Evolutionary conservation across 2,329 filamentous ascomycete species (phyloP).

Genomic region (Nemania sp.): DNA sequence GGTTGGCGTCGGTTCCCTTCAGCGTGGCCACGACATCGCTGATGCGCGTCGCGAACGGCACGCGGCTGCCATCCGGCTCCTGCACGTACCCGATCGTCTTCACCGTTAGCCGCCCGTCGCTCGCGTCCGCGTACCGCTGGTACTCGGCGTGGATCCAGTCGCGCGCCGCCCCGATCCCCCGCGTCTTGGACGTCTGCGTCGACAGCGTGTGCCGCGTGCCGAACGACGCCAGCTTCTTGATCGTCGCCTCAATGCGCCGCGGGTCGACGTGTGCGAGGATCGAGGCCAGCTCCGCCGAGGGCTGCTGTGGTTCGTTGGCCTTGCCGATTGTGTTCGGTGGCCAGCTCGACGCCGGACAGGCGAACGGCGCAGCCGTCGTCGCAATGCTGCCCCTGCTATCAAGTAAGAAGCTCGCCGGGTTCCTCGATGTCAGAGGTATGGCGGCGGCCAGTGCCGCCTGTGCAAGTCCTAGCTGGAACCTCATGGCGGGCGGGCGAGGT

Average conservation of each 20-base stretch:
- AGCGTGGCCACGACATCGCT: slow-evolving; percentile 58
- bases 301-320: slow-evolving; percentile 36
- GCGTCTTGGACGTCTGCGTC: slow-evolving; percentile 52
- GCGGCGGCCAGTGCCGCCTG: slow-evolving; percentile 26
- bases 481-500: slow-evolving; percentile 16
- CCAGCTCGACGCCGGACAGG: slow-evolving; percentile 39
- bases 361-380: slow-evolving; percentile 21
- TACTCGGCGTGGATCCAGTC: slow-evolving; percentile 61
- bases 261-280: slow-evolving; percentile 43
- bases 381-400: background rate
- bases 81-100: slow-evolving; percentile 57
- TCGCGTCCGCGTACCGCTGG: slow-evolving; percentile 50
- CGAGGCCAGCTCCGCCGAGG: slow-evolving; percentile 34
- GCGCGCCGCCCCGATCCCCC: slow-evolving; percentile 60
- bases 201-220: slow-evolving; percentile 62
- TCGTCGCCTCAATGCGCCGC: slow-evolving; percentile 53
- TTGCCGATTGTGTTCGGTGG: slow-evolving; percentile 36
- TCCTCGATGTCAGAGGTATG: slow-evolving; percentile 27
- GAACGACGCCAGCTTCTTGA: slow-evolving; percentile 59
- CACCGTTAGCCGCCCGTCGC: slow-evolving; percentile 56
- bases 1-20: slow-evolving; percentile 49
- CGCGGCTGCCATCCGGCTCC: slow-evolving; percentile 46
- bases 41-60: slow-evolving; percentile 56
- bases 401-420: slow-evolving; percentile 30
- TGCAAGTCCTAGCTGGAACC: slow-evolving; percentile 18